Conservation (phyloP, 176 grass and related monocot species). For the Guadua angustifolia region DNA sequence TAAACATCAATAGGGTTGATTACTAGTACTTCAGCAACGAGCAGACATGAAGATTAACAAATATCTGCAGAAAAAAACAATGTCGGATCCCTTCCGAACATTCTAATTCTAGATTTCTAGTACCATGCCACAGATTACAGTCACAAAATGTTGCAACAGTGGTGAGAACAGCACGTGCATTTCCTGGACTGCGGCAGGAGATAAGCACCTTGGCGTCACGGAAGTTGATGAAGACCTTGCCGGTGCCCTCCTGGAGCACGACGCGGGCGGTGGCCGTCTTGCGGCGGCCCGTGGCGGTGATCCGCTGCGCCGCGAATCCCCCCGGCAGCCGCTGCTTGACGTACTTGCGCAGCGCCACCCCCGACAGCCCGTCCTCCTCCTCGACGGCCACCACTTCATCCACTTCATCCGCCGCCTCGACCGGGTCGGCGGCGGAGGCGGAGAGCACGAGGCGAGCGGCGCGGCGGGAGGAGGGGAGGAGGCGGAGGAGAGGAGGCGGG, state of each 20-base stretch:
- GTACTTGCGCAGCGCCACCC: conserved; percentile 62
- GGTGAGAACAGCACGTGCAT: neutral
- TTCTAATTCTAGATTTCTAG: conserved; percentile 15
- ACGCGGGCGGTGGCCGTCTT: conserved; percentile 87
- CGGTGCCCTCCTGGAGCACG: conserved; percentile 88
- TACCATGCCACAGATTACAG: neutral
- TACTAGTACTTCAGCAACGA: neutral
- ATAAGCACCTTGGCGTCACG: conserved; percentile 73
- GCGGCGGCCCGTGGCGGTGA: conserved; percentile 83
- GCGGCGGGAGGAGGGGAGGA: conserved; percentile 2
- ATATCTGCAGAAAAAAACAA: neutral
- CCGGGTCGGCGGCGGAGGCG: conserved; percentile 43
- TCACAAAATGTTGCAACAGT: neutral
- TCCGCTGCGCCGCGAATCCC: conserved; percentile 87
- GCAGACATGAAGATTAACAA: neutral
- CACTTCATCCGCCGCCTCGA: conserved; percentile 30
- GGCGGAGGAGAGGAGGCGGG: conserved; percentile 1
- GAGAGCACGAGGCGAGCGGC: conserved; percentile 34
- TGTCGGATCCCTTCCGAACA: neutral
- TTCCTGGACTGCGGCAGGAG: neutral
- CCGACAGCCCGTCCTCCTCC: conserved; percentile 45
- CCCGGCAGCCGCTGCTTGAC: conserved; percentile 84
- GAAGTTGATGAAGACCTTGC: conserved; percentile 93
- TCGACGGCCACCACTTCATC: conserved; percentile 34
- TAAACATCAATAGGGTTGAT: neutral